These are phyloP conservation scores for Porphyrellus cyaneotinctus DNA, from an alignment of 768 basidiomycete species.

Conservation along the genomic window DNA sequence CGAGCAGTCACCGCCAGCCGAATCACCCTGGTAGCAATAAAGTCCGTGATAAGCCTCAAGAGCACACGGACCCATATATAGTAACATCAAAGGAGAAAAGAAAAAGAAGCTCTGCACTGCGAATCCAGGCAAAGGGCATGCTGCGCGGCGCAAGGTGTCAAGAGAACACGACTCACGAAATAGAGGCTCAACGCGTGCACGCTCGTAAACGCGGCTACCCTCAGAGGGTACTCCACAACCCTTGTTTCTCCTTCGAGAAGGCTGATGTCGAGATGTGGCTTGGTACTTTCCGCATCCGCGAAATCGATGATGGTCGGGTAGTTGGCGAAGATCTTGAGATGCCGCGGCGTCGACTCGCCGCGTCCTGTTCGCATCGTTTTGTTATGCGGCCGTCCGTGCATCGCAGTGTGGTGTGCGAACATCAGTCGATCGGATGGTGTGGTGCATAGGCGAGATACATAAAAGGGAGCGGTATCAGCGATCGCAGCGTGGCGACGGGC, in stretches of 20 bases:
- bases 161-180: conserved; percentile 55
- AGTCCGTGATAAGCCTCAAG: conserved; percentile 13
- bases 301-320: conserved; percentile 75
- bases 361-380: conserved; percentile 44
- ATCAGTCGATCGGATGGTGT: background rate
- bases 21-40: conserved; percentile 49
- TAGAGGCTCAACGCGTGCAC: conserved; percentile 71
- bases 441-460: conserved; percentile 1
- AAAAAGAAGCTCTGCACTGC: background rate
- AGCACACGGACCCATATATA: conserved; percentile 14
- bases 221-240: conserved; percentile 73
- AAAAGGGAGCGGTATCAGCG: conserved; percentile 9
- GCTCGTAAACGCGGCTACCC: conserved; percentile 71
- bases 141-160: background rate
- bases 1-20: conserved; percentile 60
- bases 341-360: conserved; percentile 72
- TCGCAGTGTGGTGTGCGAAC: conserved; percentile 1
- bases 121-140: conserved; percentile 17
- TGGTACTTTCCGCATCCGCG: conserved; percentile 60
- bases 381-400: conserved; percentile 3
- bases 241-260: conserved; percentile 67
- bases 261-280: conserved; percentile 67
- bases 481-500: conserved; percentile 6
- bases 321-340: conserved; percentile 73
- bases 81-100: conserved; percentile 18